phyloP scores from a whole-genome alignment of 2,329 filamentous ascomycete genomes.

The Aspergillus latus region DNA sequence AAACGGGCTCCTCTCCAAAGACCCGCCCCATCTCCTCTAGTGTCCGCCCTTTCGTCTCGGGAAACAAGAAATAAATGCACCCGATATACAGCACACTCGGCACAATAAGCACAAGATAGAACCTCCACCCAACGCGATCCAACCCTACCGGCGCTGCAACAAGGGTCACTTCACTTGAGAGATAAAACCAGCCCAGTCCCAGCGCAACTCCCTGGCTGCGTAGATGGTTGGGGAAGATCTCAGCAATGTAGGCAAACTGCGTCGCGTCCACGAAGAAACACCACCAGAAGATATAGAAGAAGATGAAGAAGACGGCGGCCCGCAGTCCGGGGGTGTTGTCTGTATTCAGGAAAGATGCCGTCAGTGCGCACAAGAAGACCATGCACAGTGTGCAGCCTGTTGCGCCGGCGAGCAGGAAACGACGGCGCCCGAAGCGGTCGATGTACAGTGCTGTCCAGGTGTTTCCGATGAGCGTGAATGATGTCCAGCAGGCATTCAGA shows the following conservation, averaged over 20 bases:
- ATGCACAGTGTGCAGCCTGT: slow-evolving; percentile 33
- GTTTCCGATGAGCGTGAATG: slow-evolving; percentile 41
- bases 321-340: slow-evolving; percentile 35
- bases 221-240: slow-evolving; percentile 46
- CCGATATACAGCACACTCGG: slow-evolving; percentile 33
- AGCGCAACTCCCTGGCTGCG: slow-evolving; percentile 40
- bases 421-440: slow-evolving; percentile 39
- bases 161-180: slow-evolving; percentile 38
- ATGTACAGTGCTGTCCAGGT: slow-evolving; percentile 44
- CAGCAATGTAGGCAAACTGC: slow-evolving; percentile 44
- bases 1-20: slow-evolving; percentile 31
- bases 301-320: slow-evolving; percentile 44
- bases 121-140: slow-evolving; percentile 36
- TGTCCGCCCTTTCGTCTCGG: slow-evolving; percentile 37
- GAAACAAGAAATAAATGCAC: slow-evolving; percentile 37
- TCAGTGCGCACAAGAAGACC: slow-evolving; percentile 37
- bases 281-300: slow-evolving; percentile 44
- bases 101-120: slow-evolving; percentile 41
- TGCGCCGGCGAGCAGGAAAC: slow-evolving; percentile 39
- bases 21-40: slow-evolving; percentile 39
- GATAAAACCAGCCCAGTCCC: slow-evolving; percentile 37
- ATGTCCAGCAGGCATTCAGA: slow-evolving; percentile 42
- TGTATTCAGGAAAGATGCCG: slow-evolving; percentile 37
- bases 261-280: slow-evolving; percentile 45
- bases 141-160: slow-evolving; percentile 35